phyloP scores from a whole-genome alignment of 2,329 filamentous ascomycete genomes.

The Fusarium brachygibbosum region DNA sequence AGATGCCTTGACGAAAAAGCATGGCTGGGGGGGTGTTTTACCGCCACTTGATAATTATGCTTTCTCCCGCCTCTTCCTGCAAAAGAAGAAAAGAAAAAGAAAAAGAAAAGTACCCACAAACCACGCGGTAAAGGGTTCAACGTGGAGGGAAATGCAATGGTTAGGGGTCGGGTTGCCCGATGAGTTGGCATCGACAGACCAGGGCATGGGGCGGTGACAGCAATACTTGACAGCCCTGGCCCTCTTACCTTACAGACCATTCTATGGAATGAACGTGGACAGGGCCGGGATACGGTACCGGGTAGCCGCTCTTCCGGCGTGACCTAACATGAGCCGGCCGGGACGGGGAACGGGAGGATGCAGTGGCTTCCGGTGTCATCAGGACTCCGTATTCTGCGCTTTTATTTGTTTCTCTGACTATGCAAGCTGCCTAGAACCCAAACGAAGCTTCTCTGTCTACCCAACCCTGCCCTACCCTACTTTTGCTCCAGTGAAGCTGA shows the following conservation, averaged over 20 bases:
- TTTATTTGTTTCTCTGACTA: slow-evolving; percentile 10
- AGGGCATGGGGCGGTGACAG: slow-evolving; percentile 33
- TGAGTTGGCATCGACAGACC: slow-evolving; percentile 38
- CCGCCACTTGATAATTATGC: slow-evolving; percentile 8
- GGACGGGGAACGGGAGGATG: slow-evolving; percentile 18
- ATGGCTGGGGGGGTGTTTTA: slow-evolving; percentile 3
- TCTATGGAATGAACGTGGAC: slow-evolving; percentile 31
- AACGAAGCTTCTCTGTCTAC: neutral
- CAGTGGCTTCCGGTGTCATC: slow-evolving; percentile 7
- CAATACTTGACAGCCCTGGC: slow-evolving; percentile 9
- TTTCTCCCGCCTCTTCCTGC: neutral
- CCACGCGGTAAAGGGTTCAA: slow-evolving; percentile 37
- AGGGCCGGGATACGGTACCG: slow-evolving; percentile 18
- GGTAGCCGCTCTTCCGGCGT: slow-evolving; percentile 18
- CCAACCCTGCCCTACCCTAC: slow-evolving; percentile 1
- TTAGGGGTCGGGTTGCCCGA: slow-evolving; percentile 26
- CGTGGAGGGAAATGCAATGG: slow-evolving; percentile 24
- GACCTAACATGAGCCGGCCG: slow-evolving; percentile 16
- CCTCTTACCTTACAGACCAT: neutral
- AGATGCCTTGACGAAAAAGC: neutral
- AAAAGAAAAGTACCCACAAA: slow-evolving; percentile 15
- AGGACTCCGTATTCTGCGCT: slow-evolving; percentile 1
- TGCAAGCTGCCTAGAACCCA: slow-evolving; percentile 9
- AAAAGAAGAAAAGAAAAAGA: neutral
- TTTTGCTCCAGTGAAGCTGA: neutral